These are phyloP conservation scores for Lachnellula arida DNA, from an alignment of 2,329 filamentous ascomycete species.

Conservation along the genomic window DNA sequence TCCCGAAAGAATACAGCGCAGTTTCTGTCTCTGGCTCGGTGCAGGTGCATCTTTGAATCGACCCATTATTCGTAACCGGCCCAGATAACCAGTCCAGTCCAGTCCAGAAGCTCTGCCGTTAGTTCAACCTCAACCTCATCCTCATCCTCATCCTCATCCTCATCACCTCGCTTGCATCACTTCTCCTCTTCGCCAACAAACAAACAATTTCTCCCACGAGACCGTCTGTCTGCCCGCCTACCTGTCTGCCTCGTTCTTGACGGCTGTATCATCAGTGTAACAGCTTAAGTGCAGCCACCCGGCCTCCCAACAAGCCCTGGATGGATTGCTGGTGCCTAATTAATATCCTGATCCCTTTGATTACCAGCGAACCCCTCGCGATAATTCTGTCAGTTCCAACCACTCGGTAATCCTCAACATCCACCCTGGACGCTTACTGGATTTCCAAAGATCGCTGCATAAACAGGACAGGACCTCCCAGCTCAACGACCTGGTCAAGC, in stretches of 20 bases:
- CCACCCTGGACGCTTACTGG: neutral
- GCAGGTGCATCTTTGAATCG: too few species aligned
- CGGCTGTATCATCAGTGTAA: neutral
- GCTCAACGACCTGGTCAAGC: neutral
- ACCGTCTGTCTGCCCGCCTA: neutral
- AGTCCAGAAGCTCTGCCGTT: too few species aligned
- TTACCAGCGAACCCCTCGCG: neutral
- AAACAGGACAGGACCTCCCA: slow-evolving; percentile 1
- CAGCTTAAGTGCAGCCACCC: neutral
- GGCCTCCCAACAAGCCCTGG: neutral
- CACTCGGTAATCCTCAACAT: neutral
- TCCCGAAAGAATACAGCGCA: too few species aligned
- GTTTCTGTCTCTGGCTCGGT: too few species aligned
- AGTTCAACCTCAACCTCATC: too few species aligned
- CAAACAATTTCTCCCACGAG: neutral
- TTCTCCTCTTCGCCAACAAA: neutral
- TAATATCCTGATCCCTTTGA: neutral
- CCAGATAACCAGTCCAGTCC: too few species aligned
- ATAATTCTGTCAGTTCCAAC: neutral
- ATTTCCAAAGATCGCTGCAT: slow-evolving; percentile 4
- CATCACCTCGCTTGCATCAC: too few species aligned
- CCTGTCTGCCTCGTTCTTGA: neutral
- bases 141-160: too few species aligned
- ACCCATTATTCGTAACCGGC: too few species aligned
- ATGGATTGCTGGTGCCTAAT: neutral